A percentile compares a stretch with the other conserved stretches of the same genome.
phyloP scores from a whole-genome alignment of 2,329 filamentous ascomycete genomes.

The Magnaporthiopsis rhizophila region DNA sequence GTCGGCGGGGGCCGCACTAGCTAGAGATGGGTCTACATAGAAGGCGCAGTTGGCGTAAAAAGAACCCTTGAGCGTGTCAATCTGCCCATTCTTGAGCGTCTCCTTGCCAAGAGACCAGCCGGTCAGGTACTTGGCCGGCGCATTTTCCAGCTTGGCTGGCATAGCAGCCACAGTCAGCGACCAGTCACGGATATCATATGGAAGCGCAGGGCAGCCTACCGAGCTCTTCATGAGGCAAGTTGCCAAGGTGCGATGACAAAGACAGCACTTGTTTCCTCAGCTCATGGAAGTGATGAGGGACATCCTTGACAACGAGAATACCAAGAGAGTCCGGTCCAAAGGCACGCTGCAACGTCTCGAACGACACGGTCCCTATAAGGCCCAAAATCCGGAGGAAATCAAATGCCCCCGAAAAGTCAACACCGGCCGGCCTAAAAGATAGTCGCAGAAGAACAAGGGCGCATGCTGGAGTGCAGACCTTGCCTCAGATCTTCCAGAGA shows the following conservation, averaged over 20 bases:
- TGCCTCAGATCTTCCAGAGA: constrained; percentile 52
- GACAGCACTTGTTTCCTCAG: constrained; percentile 70
- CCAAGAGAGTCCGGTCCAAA: constrained; percentile 88
- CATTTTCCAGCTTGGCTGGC: constrained; percentile 49
- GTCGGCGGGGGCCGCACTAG: constrained; percentile 52
- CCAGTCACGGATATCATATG: background rate
- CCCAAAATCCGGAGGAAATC: constrained; percentile 4
- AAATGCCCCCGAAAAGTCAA: background rate
- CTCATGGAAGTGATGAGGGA: constrained; percentile 63
- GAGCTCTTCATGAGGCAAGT: constrained; percentile 63
- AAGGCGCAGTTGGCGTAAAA: constrained; percentile 82
- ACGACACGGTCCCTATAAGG: constrained; percentile 53
- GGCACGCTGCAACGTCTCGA: constrained; percentile 63
- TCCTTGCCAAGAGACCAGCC: constrained; percentile 80
- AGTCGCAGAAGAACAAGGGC: background rate
- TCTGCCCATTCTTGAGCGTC: constrained; percentile 67
- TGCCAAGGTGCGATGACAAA: constrained; percentile 82
- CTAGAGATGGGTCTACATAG: constrained; percentile 56
- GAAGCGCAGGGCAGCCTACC: constrained; percentile 36
- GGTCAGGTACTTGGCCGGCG: constrained; percentile 54
- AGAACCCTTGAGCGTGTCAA: constrained; percentile 74
- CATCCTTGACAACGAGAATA: constrained; percentile 85
- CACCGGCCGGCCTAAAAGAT: background rate
- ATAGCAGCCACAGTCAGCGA: background rate
- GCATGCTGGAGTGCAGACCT: constrained; percentile 28